phyloP scores from a whole-genome alignment of 2,329 filamentous ascomycete species.

The Aureobasidium sp. region DNA sequence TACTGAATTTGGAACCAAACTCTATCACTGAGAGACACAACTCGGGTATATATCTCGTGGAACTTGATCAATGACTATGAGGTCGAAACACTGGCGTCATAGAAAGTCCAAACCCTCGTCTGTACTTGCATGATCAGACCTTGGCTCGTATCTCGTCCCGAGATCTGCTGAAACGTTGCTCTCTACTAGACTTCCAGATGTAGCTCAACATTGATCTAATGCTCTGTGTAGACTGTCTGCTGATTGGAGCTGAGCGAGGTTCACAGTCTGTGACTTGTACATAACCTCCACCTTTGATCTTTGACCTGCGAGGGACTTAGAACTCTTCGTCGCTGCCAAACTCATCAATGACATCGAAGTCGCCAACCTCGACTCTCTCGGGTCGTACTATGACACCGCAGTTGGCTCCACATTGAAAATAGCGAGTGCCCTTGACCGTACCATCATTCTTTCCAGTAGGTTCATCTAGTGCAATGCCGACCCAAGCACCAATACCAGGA shows the following conservation, averaged over 20 bases:
- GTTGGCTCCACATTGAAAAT: conserved; percentile 63
- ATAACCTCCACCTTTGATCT: background rate
- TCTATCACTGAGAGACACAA: background rate
- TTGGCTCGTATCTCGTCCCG: background rate
- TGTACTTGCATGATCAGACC: background rate
- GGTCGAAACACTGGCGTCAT: background rate
- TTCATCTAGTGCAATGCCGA: conserved; percentile 67
- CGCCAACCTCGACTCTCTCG: conserved; percentile 67
- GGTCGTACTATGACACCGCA: conserved; percentile 72
- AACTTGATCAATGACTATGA: background rate
- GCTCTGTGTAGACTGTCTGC: background rate
- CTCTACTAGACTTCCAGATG: background rate
- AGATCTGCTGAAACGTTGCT: background rate
- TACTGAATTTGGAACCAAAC: background rate
- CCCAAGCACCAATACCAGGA: conserved; percentile 54
- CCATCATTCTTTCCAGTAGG: conserved; percentile 79
- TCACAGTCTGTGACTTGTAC: background rate
- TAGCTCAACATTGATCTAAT: background rate
- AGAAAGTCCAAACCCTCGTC: background rate
- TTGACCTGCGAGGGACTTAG: conserved; percentile 14
- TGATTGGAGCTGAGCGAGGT: background rate
- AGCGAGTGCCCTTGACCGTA: conserved; percentile 55
- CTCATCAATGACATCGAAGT: conserved; percentile 58
- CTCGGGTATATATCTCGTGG: background rate
- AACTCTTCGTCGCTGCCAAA: conserved; percentile 71